These are phyloP conservation scores for Cymbopogon citratus DNA, from an alignment of 176 grass and related monocot species.

Conservation along the genomic window DNA sequence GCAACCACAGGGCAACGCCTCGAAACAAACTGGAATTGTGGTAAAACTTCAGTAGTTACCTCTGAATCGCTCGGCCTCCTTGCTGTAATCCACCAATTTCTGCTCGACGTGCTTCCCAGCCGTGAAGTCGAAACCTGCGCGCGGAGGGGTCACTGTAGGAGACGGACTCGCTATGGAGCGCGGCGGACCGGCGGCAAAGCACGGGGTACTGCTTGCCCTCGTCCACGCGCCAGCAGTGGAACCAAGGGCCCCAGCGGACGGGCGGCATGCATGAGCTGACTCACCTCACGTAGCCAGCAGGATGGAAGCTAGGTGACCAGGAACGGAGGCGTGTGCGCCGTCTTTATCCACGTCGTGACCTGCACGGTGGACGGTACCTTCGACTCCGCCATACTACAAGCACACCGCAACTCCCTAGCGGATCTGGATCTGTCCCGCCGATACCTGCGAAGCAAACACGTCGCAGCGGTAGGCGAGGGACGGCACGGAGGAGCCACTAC, in stretches of 20 bases:
- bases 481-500: too few relatives aligned
- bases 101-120: constrained; percentile 85
- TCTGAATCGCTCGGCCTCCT: constrained; percentile 84
- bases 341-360: too few relatives aligned
- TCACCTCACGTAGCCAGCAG: too few relatives aligned
- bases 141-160: constrained; percentile 80
- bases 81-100: constrained; percentile 86
- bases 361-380: too few relatives aligned
- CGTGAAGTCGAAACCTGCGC: constrained; percentile 71
- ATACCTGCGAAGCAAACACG: too few relatives aligned
- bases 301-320: too few relatives aligned
- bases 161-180: constrained; percentile 65
- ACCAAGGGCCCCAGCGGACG: constrained; percentile 70
- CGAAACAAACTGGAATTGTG: not conserved
- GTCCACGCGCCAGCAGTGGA: constrained; percentile 79
- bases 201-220: constrained; percentile 91
- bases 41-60: constrained; percentile 40
- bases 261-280: constrained; percentile 50
- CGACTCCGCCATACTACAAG: too few relatives aligned
- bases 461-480: too few relatives aligned
- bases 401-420: too few relatives aligned
- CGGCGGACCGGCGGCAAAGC: constrained; percentile 67
- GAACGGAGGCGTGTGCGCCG: too few relatives aligned
- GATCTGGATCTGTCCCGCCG: too few relatives aligned
- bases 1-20: not conserved